Base-by-base conservation (phyloP, 2,329 filamentous ascomycete species). In the Eutypa lata region DNA sequence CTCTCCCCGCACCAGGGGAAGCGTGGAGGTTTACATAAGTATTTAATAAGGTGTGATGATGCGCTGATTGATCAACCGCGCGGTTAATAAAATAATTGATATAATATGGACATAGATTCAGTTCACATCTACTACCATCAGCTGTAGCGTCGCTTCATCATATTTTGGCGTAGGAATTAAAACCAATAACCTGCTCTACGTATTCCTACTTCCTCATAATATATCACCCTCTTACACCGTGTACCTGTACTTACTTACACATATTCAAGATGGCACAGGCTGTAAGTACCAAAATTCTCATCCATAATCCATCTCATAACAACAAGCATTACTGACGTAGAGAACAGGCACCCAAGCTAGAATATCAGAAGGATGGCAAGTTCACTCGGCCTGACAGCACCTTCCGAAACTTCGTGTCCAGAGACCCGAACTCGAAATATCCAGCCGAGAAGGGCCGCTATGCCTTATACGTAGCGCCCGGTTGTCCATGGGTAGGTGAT, bases 381-480 rank as follows among this genome's bases (percentile, higher is more conserved):
- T 84, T 83, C 61, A 70, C 74, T 2, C 75, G 81, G 18, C 77
- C 78, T 55, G 71, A 75, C 40, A 81, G 80, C 48, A 66, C 69
- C 1, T 87, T 87, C 62, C 80, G 84, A 10, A 70, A 79, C 56
- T 75, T 67, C 53, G 72, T 88, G 48, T 84, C 81, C 1, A 75
- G 70, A 3, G 73, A 79, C 10, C 69, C 78, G 0, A 67, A 65
- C 7, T 73, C 82, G 2, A 70, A 72, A 19, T 87, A 84, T 54
- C 78, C 83, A 0, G 76, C 83, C 0, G 82, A 84, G 56, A 79
- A 76, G 53, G 78, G 76, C 48, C 79, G 84, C 18, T 88, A 87
- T 69, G 80, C 77, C 0, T 70, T 88, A 3, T 88, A 87, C 64
- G 65, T 86, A 45, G 81, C 82, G 40, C 76, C 76, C 5, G 78